Conservation (phyloP, 2,329 filamentous ascomycete genomes). For the Tolypocladium tundrense region DNA sequence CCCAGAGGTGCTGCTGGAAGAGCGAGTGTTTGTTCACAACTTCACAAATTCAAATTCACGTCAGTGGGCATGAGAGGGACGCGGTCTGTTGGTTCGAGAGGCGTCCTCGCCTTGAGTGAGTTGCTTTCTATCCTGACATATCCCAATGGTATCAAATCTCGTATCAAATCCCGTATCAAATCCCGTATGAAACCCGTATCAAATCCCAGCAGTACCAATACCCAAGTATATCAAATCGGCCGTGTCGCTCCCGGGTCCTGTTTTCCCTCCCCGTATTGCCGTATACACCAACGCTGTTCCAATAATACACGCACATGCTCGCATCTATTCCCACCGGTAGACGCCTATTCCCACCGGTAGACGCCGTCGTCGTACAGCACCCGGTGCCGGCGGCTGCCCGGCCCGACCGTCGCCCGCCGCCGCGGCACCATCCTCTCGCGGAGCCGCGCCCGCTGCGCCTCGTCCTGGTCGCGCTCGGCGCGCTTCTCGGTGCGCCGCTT, state of each 20-base stretch:
- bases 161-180: not conserved
- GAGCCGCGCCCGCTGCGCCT: conserved; percentile 27
- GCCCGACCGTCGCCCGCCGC: conserved; percentile 24
- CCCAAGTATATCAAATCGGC: not conserved
- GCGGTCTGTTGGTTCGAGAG: not conserved
- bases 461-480: conserved; percentile 21
- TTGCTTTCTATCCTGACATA: not conserved
- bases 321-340: too few relatives aligned
- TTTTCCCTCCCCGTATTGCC: not conserved
- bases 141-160: not conserved
- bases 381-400: conserved; percentile 23
- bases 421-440: conserved; percentile 29
- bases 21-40: too few relatives aligned
- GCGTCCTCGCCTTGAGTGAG: not conserved
- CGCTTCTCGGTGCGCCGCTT: conserved; percentile 19
- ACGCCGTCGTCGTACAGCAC: conserved; percentile 27
- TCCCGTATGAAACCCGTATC: not conserved
- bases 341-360: conserved; percentile 26
- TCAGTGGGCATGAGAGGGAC: too few relatives aligned
- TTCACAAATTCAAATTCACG: too few relatives aligned
- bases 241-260: not conserved
- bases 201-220: not conserved
- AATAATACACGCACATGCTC: not conserved
- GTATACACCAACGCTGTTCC: not conserved
- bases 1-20: too few relatives aligned